phyloP scores from a whole-genome alignment of 2,329 filamentous ascomycete genomes.

The Colletotrichum acutatum region DNA sequence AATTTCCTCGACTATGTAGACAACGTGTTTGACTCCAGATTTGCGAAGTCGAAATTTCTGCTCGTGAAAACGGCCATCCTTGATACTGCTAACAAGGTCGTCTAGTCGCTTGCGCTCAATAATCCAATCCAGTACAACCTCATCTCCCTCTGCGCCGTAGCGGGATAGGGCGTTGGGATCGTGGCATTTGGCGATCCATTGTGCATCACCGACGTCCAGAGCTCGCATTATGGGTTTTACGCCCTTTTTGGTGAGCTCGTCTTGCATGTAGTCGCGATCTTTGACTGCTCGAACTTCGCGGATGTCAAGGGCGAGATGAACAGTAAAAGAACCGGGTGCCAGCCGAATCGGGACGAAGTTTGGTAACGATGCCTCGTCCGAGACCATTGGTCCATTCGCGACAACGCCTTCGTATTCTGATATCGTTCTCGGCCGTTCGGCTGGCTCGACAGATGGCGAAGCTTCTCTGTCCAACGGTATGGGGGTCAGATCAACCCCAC shows the following conservation, averaged over 20 bases:
- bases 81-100: slow-evolving; percentile 83
- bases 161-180: slow-evolving; percentile 65
- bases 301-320: slow-evolving; percentile 78
- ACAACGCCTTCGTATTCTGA: slow-evolving; percentile 51
- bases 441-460: slow-evolving; percentile 13
- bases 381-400: slow-evolving; percentile 48
- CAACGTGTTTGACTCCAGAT: slow-evolving; percentile 79
- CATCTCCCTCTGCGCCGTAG: slow-evolving; percentile 71
- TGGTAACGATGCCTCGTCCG: slow-evolving; percentile 50
- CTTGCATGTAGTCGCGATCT: slow-evolving; percentile 81
- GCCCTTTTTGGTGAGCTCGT: slow-evolving; percentile 75
- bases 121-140: slow-evolving; percentile 83
- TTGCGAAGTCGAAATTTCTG: slow-evolving; percentile 83
- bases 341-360: slow-evolving; percentile 70
- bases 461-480: background rate
- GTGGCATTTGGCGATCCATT: slow-evolving; percentile 82
- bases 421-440: slow-evolving; percentile 38
- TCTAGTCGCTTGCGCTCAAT: slow-evolving; percentile 84
- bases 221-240: slow-evolving; percentile 74
- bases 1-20: slow-evolving; percentile 83
- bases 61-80: slow-evolving; percentile 84
- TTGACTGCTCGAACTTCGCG: slow-evolving; percentile 79
- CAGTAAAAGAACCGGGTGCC: slow-evolving; percentile 73
- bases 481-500: slow-evolving; percentile 3
- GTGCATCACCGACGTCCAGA: slow-evolving; percentile 78